These are phyloP conservation scores for Tylopilus intermedius DNA, from an alignment of 768 basidiomycete species.

Conservation along the genomic window DNA sequence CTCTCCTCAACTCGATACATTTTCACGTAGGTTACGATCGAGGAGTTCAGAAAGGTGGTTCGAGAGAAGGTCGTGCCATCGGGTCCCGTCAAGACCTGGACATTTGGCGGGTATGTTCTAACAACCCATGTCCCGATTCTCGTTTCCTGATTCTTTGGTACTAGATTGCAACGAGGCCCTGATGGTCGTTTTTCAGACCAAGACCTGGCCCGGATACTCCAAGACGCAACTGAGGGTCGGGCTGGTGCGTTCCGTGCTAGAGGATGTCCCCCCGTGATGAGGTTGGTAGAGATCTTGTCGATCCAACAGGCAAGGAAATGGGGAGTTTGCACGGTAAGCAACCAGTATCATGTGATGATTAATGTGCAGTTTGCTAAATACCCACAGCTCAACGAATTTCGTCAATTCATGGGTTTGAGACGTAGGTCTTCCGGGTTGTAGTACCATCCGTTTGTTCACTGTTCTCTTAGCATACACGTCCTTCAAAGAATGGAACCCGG, in stretches of 20 bases:
- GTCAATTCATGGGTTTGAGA: constrained; percentile 65
- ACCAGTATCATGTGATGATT: neutral
- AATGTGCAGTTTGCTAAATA: neutral
- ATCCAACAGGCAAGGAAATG: constrained; percentile 64
- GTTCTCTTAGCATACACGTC: constrained; percentile 45
- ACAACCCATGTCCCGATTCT: neutral
- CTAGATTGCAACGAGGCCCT: constrained; percentile 45
- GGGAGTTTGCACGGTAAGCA: constrained; percentile 65
- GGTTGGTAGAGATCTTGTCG: constrained; percentile 62
- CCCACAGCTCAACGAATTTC: constrained; percentile 61
- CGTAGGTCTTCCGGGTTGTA: constrained; percentile 36
- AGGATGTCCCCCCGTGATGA: constrained; percentile 62
- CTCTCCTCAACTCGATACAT: neutral
- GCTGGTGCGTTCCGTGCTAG: constrained; percentile 66
- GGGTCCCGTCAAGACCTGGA: constrained; percentile 42
- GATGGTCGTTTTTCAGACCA: constrained; percentile 58
- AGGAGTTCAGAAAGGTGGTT: constrained; percentile 17
- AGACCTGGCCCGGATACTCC: constrained; percentile 59
- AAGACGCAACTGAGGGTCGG: constrained; percentile 52
- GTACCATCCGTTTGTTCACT: constrained; percentile 2
- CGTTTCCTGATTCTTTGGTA: neutral
- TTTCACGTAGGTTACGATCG: constrained; percentile 14
- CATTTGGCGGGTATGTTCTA: constrained; percentile 42
- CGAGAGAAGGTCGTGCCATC: constrained; percentile 10
- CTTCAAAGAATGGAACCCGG: constrained; percentile 72